A percentile compares a stretch with the other conserved stretches of the same genome.
Conservation (phyloP, 2,329 filamentous ascomycete species). For the Nigrograna mackinnonii region DNA sequence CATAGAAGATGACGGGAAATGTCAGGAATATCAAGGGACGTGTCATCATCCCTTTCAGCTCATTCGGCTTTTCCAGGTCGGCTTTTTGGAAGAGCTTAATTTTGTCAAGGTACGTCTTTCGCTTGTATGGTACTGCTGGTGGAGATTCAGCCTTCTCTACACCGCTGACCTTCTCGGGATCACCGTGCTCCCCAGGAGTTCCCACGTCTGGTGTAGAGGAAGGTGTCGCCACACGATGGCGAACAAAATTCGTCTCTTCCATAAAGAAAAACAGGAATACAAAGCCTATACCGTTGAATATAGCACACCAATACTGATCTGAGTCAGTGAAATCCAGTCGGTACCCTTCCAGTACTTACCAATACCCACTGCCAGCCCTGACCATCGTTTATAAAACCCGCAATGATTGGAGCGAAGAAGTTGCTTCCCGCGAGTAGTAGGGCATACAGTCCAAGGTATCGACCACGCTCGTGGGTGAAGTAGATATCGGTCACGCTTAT, state of each 20-base stretch:
- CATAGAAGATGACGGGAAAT: slow-evolving; percentile 43
- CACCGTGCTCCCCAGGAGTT: background rate
- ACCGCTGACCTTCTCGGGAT: background rate
- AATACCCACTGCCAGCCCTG: slow-evolving; percentile 41
- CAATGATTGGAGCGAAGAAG: slow-evolving; percentile 41
- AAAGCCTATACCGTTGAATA: slow-evolving; percentile 54
- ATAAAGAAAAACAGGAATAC: slow-evolving; percentile 61
- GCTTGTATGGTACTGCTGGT: slow-evolving; percentile 2
- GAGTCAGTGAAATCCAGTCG: too few relatives aligned
- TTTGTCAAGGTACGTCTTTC: slow-evolving; percentile 37
- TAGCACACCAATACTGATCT: slow-evolving; percentile 55
- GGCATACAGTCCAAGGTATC: slow-evolving; percentile 35
- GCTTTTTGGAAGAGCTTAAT: slow-evolving; percentile 30
- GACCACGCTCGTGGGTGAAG: slow-evolving; percentile 38
- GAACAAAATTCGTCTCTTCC: slow-evolving; percentile 63
- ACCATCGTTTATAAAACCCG: slow-evolving; percentile 39
- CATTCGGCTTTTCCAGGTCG: slow-evolving; percentile 32
- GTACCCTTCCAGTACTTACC: slow-evolving; percentile 7
- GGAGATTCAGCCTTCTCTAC: background rate
- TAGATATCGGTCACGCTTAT: slow-evolving; percentile 49
- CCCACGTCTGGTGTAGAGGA: background rate
- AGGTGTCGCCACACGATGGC: slow-evolving; percentile 25
- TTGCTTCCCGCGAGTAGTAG: slow-evolving; percentile 37
- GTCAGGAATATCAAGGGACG: slow-evolving; percentile 20
- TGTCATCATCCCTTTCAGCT: slow-evolving; percentile 12